These are phyloP conservation scores for Diutina siamensis DNA, from an alignment of 1,139 yeast species.

Conservation along the genomic window DNA sequence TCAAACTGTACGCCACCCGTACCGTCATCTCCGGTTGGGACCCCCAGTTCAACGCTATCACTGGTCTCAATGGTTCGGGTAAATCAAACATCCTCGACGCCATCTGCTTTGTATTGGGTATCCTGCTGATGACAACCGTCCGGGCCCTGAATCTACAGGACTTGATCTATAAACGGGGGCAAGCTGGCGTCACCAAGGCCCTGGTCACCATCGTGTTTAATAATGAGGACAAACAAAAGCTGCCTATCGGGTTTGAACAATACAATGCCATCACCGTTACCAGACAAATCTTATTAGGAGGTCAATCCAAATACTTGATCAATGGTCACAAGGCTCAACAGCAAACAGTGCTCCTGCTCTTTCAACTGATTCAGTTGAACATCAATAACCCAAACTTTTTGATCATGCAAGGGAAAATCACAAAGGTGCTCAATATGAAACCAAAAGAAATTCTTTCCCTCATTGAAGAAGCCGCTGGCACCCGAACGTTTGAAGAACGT, in stretches of 20 bases:
- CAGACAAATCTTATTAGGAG: constrained; percentile 84
- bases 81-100: constrained; percentile 93
- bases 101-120: constrained; percentile 95
- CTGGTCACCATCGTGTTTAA: constrained; percentile 94
- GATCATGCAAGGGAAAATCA: constrained; percentile 97
- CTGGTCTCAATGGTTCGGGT: constrained; percentile 96
- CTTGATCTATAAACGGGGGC: constrained; percentile 91
- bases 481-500: constrained; percentile 88
- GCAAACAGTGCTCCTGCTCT: constrained; percentile 78
- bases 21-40: constrained; percentile 96
- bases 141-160: constrained; percentile 92
- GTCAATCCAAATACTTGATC: constrained; percentile 81
- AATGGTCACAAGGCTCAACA: constrained; percentile 97
- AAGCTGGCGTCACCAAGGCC: constrained; percentile 96
- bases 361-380: constrained; percentile 90
- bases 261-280: constrained; percentile 80
- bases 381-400: constrained; percentile 94
- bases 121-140: constrained; percentile 86
- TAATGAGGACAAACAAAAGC: constrained; percentile 59
- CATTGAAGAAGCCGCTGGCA: constrained; percentile 98
- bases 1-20: constrained; percentile 94
- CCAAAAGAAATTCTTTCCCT: constrained; percentile 80
- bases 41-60: constrained; percentile 90
- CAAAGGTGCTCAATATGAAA: constrained; percentile 94
- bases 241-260: constrained; percentile 84